Percentiles rank a stretch among this genome's conserved stretches.
Conservation (phyloP, 257 asterid genomes). For the Cynanchum wilfordii region DNA sequence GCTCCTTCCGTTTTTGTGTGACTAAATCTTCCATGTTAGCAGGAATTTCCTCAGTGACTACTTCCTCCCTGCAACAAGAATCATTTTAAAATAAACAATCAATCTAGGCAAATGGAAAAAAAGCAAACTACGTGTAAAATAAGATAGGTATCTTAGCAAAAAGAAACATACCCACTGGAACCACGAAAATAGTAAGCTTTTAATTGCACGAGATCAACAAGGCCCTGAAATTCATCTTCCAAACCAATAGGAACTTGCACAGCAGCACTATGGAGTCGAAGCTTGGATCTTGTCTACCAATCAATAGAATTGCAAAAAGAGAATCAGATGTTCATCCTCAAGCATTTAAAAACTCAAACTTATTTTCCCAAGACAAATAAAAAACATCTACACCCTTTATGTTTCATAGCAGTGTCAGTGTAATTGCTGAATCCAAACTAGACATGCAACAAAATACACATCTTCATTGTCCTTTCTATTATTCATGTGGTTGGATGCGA, state of each 20-base stretch:
- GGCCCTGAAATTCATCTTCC: conserved; percentile 95
- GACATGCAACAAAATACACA: neutral
- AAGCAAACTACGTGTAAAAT: conserved; percentile 10
- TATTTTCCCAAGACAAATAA: neutral
- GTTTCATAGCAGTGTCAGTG: neutral
- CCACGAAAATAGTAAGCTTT: conserved; percentile 84
- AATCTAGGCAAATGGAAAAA: conserved; percentile 10
- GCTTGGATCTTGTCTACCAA: conserved; percentile 80
- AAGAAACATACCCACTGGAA: conserved; percentile 74
- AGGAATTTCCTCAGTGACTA: conserved; percentile 78
- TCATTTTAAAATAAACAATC: conserved; percentile 5
- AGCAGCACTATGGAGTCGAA: conserved; percentile 97
- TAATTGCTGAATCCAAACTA: neutral
- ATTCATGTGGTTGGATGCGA: neutral
- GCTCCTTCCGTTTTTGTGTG: conserved; percentile 82
- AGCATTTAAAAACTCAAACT: neutral
- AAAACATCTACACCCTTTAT: neutral
- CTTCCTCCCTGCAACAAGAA: conserved; percentile 54
- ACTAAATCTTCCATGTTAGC: conserved; percentile 58
- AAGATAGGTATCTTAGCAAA: conserved; percentile 16
- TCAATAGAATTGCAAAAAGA: conserved; percentile 3
- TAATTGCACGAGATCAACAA: conserved; percentile 75
- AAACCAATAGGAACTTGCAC: conserved; percentile 94
- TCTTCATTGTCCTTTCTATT: neutral
- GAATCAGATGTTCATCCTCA: neutral